phyloP scores from a whole-genome alignment of 2,329 filamentous ascomycete species.

The Pseudocercospora macadamiae region DNA sequence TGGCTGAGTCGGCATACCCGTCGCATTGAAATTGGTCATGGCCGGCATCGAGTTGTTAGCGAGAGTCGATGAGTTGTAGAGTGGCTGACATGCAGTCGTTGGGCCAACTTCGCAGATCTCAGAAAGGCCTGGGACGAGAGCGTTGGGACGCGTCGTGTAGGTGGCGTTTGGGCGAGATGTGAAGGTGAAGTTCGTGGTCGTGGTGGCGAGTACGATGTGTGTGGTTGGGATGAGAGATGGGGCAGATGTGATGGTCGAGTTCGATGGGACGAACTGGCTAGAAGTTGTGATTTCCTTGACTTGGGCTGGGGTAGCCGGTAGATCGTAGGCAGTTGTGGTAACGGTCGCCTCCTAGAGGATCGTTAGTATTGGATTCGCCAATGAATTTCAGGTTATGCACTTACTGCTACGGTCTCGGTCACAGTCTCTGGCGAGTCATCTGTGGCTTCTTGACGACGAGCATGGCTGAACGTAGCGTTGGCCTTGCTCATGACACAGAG shows the following conservation, averaged over 20 bases:
- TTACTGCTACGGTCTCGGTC: not conserved
- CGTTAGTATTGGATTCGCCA: too few relatives aligned
- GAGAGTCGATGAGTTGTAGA: not conserved
- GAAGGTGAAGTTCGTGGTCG: not conserved
- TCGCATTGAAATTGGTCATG: not conserved
- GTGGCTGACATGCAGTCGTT: not conserved
- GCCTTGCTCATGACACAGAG: too few relatives aligned
- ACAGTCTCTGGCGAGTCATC: too few relatives aligned
- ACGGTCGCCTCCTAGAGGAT: too few relatives aligned
- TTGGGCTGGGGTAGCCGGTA: too few relatives aligned
- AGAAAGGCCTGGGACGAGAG: not conserved
- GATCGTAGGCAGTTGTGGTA: not conserved
- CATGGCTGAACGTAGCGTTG: too few relatives aligned
- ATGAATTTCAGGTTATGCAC: too few relatives aligned
- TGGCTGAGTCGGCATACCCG: not conserved
- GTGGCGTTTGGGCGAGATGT: not conserved
- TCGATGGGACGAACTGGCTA: not conserved
- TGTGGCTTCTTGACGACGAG: too few relatives aligned
- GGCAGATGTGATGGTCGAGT: not conserved
- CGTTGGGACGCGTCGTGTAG: constrained; percentile 4
- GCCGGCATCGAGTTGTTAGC: not conserved
- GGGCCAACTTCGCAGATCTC: constrained; percentile 1
- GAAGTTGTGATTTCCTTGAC: too few relatives aligned
- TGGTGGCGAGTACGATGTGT: not conserved
- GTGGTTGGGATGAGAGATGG: not conserved